Conservation (phyloP, 2,329 filamentous ascomycete genomes). For the Diaporthe capsici region DNA sequence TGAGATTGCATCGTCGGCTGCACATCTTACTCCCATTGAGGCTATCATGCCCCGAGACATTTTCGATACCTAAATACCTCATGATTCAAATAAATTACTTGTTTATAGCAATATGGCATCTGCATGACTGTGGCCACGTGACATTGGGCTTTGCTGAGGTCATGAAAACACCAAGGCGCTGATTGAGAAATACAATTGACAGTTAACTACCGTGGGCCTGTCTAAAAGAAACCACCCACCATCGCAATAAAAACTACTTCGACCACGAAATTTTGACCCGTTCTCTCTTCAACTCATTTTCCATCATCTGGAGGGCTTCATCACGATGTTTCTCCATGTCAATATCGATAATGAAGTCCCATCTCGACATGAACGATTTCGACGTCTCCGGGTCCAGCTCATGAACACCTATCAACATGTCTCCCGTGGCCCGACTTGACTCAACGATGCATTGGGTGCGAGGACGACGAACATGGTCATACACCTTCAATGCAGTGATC, state of each 20-base stretch:
- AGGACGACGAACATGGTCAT: conserved; percentile 28
- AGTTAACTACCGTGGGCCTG: too few species aligned
- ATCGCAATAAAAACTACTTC: too few species aligned
- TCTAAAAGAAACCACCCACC: too few species aligned
- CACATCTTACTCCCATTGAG: background rate
- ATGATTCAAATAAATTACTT: background rate
- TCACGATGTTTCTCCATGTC: conserved; percentile 21
- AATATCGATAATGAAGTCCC: conserved; percentile 34
- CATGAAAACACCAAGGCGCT: background rate
- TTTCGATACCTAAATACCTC: background rate
- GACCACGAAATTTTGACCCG: too few species aligned
- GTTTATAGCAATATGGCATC: background rate
- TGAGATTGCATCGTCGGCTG: background rate
- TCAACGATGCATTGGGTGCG: conserved; percentile 34
- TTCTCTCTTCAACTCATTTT: background rate
- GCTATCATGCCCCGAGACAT: background rate
- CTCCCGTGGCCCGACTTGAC: conserved; percentile 29
- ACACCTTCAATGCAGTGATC: background rate
- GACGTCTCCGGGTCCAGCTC: background rate
- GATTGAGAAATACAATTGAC: too few species aligned
- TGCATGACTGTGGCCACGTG: too few species aligned
- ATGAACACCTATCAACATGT: conserved; percentile 19
- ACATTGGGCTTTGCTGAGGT: too few species aligned
- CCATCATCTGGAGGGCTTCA: conserved; percentile 16
- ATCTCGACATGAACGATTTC: conserved; percentile 12